Base-by-base conservation (phyloP, 2,329 filamentous ascomycete genomes). In the Metarhizium humberi region DNA sequence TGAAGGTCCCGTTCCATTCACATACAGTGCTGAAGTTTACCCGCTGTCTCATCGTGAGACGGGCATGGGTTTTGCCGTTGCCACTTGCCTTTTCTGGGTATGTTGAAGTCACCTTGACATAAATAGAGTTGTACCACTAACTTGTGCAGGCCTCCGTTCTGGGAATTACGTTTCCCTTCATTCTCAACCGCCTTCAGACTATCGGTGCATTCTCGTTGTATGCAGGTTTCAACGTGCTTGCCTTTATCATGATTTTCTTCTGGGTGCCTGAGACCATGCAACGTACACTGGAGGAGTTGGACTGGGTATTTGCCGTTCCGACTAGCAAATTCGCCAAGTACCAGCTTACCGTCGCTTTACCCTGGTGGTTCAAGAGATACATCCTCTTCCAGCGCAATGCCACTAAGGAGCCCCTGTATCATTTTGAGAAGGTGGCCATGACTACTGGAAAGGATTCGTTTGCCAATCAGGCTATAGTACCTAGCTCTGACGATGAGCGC, bases 41-140 rank as follows among this genome's bases (percentile, higher is more conserved):
- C 83, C 83, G 1, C 75, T 86, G 0, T 81, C 79, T 2, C 81
- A 85, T 65, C 73, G 82, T 58, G 82, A 85, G 65, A 75, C 84
- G 4, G 83, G 82, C 40, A 86, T 86, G 83, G 75, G 74, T 0
- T 84, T 78, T 69, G 80, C 81, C 5, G 82, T 85, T 1, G 80
- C 81, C 2, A 84, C 80, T 1, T 81, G 79, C 61, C 74, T 80
- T 58, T 79, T 78, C 69, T 80, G 77, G 70, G 60, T 62, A 57
- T 50, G 59, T 50, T 2, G 10, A 48, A 14, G 18, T 29, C 34
- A 13, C 25, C 13, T 30, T 25, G 11, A 11, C 6, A 49, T 14
- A 8, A 49, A 1, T 34, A 13, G 16, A 46, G 18, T 16, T 32
- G 18, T 20, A 14, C 20, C 20, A 48, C 11, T 18, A 29, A 36